These are phyloP conservation scores for Botrytis porri DNA, from an alignment of 2,329 filamentous ascomycete species.

Conservation along the genomic window DNA sequence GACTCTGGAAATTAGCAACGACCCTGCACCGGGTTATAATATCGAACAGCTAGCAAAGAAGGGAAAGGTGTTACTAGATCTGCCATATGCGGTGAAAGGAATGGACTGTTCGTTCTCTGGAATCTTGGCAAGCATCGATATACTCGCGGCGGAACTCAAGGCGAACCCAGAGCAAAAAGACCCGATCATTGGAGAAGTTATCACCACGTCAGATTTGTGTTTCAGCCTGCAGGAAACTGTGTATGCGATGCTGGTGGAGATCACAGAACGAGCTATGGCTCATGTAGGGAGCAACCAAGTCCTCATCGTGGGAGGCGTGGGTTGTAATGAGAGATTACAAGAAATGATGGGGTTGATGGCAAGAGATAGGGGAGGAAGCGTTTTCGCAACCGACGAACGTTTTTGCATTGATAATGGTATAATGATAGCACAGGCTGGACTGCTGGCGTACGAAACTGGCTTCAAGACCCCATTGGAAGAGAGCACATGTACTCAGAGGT, in stretches of 20 bases:
- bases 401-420: conserved; percentile 99
- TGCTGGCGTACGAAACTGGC: conserved; percentile 80
- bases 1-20: conserved; percentile 87
- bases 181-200: conserved; percentile 51
- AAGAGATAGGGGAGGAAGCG: conserved; percentile 77
- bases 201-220: conserved; percentile 83
- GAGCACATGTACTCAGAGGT: conserved; percentile 80
- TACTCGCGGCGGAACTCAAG: conserved; percentile 68
- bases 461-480: conserved; percentile 74
- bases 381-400: conserved; percentile 92
- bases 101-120: conserved; percentile 98
- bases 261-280: conserved; percentile 97
- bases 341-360: conserved; percentile 99
- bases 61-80: conserved; percentile 69
- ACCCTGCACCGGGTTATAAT: conserved; percentile 95
- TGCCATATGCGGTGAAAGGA: conserved; percentile 95
- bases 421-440: conserved; percentile 96
- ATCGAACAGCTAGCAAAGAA: conserved; percentile 90
- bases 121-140: conserved; percentile 80
- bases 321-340: conserved; percentile 90
- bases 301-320: conserved; percentile 91
- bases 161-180: conserved; percentile 43
- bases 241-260: conserved; percentile 96
- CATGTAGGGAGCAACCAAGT: conserved; percentile 91
- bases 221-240: conserved; percentile 95